Percentiles rank a stretch among this genome's conserved stretches.
phyloP scores from a whole-genome alignment of 2,329 filamentous ascomycete species.

The Pestalotiopsis sp. region DNA sequence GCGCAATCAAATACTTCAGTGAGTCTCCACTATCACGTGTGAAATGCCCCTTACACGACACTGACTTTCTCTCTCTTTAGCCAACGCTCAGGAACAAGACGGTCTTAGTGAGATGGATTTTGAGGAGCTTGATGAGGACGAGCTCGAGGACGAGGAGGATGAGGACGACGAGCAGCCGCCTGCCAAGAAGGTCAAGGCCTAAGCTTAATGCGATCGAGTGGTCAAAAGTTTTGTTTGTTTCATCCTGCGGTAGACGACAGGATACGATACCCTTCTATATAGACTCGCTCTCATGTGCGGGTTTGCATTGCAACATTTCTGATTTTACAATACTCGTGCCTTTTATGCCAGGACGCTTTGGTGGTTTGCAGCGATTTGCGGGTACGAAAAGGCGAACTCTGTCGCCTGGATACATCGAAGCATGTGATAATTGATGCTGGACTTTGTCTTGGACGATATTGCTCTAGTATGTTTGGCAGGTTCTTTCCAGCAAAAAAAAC shows the following conservation, averaged over 20 bases:
- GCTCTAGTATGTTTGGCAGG: no score
- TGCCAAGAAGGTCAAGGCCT: constrained; percentile 18
- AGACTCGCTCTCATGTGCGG: background rate
- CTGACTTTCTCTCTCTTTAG: constrained; percentile 11
- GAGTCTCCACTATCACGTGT: constrained; percentile 40
- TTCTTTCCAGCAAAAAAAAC: no score
- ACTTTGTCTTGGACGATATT: no score
- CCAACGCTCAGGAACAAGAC: constrained; percentile 57
- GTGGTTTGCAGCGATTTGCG: no score
- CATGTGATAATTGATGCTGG: no score
- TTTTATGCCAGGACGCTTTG: background rate
- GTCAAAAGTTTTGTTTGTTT: background rate
- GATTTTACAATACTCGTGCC: background rate
- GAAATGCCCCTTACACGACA: background rate
- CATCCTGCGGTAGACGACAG: background rate
- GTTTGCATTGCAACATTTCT: background rate
- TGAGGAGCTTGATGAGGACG: constrained; percentile 46
- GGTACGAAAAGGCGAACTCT: no score
- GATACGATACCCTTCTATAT: constrained; percentile 12
- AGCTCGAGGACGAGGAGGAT: constrained; percentile 21
- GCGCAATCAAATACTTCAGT: constrained; percentile 91
- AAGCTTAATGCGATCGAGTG: background rate
- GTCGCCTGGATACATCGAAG: no score
- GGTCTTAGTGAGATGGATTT: constrained; percentile 58
- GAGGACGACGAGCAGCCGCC: constrained; percentile 17